Conservation (phyloP, 495 filamentous ascomycete species). For the Viridothelium virens region DNA sequence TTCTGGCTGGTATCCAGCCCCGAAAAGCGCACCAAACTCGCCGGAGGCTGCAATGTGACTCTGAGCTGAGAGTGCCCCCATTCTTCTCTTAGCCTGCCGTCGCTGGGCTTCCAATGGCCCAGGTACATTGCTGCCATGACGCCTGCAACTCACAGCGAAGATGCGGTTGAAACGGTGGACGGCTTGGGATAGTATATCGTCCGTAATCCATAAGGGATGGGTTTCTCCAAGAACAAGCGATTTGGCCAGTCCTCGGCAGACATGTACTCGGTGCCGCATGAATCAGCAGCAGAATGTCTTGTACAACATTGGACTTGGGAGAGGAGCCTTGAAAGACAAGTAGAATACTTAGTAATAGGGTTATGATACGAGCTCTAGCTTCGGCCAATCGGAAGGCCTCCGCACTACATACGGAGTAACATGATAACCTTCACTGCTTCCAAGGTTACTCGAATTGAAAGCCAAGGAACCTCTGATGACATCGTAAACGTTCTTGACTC, state of each 20-base stretch:
- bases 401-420: background rate
- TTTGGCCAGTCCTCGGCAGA: background rate
- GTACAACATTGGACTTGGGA: background rate
- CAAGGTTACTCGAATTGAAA: background rate
- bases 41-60: slow-evolving; percentile 20
- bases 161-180: slow-evolving; percentile 43
- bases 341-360: background rate
- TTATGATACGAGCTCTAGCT: background rate
- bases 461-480: background rate
- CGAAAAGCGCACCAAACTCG: slow-evolving; percentile 28
- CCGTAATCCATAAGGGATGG: slow-evolving; percentile 48
- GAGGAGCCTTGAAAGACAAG: background rate
- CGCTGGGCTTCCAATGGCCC: slow-evolving; percentile 53
- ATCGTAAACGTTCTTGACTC: background rate
- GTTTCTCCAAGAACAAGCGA: slow-evolving; percentile 12
- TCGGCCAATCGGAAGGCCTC: background rate
- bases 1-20: slow-evolving; percentile 13
- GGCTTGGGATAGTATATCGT: slow-evolving; percentile 45
- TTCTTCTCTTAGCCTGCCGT: slow-evolving; percentile 45
- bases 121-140: slow-evolving; percentile 50
- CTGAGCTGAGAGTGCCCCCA: slow-evolving; percentile 38
- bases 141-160: slow-evolving; percentile 29
- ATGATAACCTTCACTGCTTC: no score
- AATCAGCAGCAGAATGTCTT: background rate
- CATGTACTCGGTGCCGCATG: background rate